Conservation (phyloP, 2,329 filamentous ascomycete species). For the Exophiala xenobiotica region DNA sequence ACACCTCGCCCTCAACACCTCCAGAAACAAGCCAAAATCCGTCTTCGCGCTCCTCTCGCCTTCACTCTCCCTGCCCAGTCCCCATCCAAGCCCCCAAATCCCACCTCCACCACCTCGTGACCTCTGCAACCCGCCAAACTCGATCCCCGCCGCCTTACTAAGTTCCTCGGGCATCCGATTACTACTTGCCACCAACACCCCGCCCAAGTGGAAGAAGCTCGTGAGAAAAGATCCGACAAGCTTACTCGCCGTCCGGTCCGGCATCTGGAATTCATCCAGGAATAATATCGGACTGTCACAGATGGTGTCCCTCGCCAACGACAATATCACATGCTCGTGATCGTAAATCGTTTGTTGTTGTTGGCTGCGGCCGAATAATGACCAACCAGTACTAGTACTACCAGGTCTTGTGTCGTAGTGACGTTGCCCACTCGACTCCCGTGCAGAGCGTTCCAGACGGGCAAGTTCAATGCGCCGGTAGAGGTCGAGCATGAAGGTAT, state of each 20-base stretch:
- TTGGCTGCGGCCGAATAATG: constrained; percentile 13
- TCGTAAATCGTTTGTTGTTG: constrained; percentile 27
- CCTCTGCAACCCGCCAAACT: constrained; percentile 49
- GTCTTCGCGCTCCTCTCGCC: constrained; percentile 61
- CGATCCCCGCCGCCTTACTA: constrained; percentile 69
- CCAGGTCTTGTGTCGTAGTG: no score
- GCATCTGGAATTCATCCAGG: constrained; percentile 79
- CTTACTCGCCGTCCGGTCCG: constrained; percentile 73
- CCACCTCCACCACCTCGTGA: constrained; percentile 14
- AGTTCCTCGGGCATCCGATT: constrained; percentile 83
- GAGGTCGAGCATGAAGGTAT: constrained; percentile 79
- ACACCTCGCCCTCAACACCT: constrained; percentile 73
- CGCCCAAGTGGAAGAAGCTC: constrained; percentile 77
- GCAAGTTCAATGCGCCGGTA: constrained; percentile 70
- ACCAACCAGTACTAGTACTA: no score
- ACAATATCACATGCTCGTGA: constrained; percentile 68
- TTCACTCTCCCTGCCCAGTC: constrained; percentile 38
- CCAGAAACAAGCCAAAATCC: constrained; percentile 74
- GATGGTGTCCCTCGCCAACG: constrained; percentile 73
- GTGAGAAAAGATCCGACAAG: constrained; percentile 77
- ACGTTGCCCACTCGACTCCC: no score
- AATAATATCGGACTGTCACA: constrained; percentile 74
- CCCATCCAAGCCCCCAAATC: constrained; percentile 27
- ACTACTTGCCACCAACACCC: constrained; percentile 75
- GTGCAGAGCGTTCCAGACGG: constrained; percentile 45